phyloP scores from a whole-genome alignment of 2,329 filamentous ascomycete genomes.

The Alternaria sp. region DNA sequence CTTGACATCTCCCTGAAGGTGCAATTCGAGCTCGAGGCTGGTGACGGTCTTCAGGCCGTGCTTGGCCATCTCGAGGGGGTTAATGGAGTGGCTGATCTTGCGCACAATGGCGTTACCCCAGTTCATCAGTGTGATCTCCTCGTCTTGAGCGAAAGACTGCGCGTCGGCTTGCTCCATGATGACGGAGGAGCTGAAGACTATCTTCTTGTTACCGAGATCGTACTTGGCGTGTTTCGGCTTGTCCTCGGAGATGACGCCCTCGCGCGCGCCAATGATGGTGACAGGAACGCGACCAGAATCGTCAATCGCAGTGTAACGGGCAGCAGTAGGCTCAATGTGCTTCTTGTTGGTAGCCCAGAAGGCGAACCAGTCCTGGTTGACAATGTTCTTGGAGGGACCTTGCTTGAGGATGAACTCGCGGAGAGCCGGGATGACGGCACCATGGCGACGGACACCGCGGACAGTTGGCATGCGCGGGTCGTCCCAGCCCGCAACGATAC shows the following conservation, averaged over 20 bases:
- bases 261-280: slow-evolving; percentile 67
- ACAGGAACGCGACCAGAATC: slow-evolving; percentile 75
- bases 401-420: slow-evolving; percentile 86
- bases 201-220: slow-evolving; percentile 83
- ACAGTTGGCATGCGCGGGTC: slow-evolving; percentile 87
- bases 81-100: slow-evolving; percentile 64
- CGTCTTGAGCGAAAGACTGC: slow-evolving; percentile 77
- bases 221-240: slow-evolving; percentile 93
- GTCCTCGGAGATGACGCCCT: slow-evolving; percentile 66
- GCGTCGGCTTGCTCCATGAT: slow-evolving; percentile 88
- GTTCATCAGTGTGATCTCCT: slow-evolving; percentile 95
- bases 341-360: slow-evolving; percentile 63
- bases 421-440: slow-evolving; percentile 79
- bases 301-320: slow-evolving; percentile 63
- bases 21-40: slow-evolving; percentile 79
- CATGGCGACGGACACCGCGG: slow-evolving; percentile 76
- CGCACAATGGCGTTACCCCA: slow-evolving; percentile 91
- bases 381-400: slow-evolving; percentile 82
- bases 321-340: slow-evolving; percentile 57
- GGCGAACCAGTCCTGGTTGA: slow-evolving; percentile 81
- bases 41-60: slow-evolving; percentile 63
- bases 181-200: slow-evolving; percentile 76
- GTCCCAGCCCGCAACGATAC: slow-evolving; percentile 82
- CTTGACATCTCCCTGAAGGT: slow-evolving; percentile 92
- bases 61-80: slow-evolving; percentile 52